Evolutionary conservation across 2,329 filamentous ascomycete genomes (phyloP).

Genomic region (Coccinonectria pachysandricola): DNA sequence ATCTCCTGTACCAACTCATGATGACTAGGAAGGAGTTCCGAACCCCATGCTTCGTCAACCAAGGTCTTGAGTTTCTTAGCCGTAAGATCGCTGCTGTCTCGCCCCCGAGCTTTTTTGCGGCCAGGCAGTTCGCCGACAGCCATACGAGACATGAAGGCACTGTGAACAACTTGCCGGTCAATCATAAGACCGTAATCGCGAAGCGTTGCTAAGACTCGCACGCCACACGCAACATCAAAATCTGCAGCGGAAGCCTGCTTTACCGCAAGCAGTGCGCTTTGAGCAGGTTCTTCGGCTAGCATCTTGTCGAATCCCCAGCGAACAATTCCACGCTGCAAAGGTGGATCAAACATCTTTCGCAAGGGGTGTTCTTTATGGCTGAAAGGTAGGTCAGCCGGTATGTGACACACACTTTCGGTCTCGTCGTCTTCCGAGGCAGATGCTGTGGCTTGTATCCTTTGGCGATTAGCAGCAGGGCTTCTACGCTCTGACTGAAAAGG

Average conservation of each 20-base stretch:
- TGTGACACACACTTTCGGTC: conserved; percentile 11
- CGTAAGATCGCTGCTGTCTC: conserved; percentile 23
- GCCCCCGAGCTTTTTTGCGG: conserved; percentile 16
- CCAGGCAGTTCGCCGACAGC: conserved; percentile 19
- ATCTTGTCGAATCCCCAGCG: conserved; percentile 36
- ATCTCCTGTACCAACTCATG: conserved; percentile 16
- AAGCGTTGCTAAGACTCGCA: conserved; percentile 25
- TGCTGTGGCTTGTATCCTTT: too few relatives aligned
- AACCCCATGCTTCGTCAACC: conserved; percentile 26
- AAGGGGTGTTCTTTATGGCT: conserved; percentile 35
- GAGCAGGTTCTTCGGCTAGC: conserved; percentile 6
- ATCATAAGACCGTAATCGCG: conserved; percentile 26
- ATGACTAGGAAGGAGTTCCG: conserved; percentile 18
- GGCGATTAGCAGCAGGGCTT: too few relatives aligned
- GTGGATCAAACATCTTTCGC: conserved; percentile 32
- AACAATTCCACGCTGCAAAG: conserved; percentile 30
- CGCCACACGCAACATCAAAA: conserved; percentile 27
- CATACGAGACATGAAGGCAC: conserved; percentile 20
- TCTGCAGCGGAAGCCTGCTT: conserved; percentile 8
- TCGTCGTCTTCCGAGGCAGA: too few relatives aligned
- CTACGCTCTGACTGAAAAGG: too few relatives aligned
- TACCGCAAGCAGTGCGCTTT: conserved; percentile 6
- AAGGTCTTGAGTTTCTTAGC: conserved; percentile 20
- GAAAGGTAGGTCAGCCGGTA: conserved; percentile 31
- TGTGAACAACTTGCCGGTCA: conserved; percentile 21